Base-by-base conservation (phyloP, 139 green algal species). In the Picochlorum costavermella region DNA sequence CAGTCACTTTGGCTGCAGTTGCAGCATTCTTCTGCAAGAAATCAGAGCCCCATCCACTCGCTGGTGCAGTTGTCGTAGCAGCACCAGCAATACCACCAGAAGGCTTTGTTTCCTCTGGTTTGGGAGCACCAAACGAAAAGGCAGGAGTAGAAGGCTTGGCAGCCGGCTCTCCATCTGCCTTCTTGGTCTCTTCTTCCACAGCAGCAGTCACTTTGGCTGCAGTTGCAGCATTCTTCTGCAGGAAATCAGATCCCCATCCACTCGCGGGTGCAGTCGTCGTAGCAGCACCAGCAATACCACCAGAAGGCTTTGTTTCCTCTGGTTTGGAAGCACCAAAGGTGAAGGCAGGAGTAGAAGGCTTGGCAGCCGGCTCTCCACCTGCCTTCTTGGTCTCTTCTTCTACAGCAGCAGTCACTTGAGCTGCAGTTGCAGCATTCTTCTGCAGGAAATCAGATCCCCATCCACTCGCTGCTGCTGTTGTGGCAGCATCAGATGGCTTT, bases 1-100 rank as follows among this genome's bases (percentile, higher is more conserved):
- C 68, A 3, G 68, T 50, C 3, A 43, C 68, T 10, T 62, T 48
- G 17, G n/a, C 36, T 9, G 68, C 61, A 11, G 59, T 64, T 2
- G 33, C 25, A 40, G 59, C 43, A 50, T 75, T 75, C 6, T 57
- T 16, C 46, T 68, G 58, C 49, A 59, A 45, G 29, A 76, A 72
- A 3, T 44, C 51, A 0, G 53, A 53, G 12, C 61, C 69, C 69
- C 69, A 76, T 9, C 63, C 69, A 44, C 33, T 40, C 3, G 33
- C 33, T 40, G 33, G 33, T 40, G 33, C 33, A 6, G 33, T 40
- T 0, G 33, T 40, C 33, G 33, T 8, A 10, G 33, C 33, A 40
- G 33, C 10, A 1, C 33, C 33, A 8, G 33, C 33, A 40, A n/a
- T n/a, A n/a, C 10, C 33, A 11, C 33, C 33, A 10, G 33, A 40